These are phyloP conservation scores for Entoloma clypeatum DNA, from an alignment of 1,284 basidiomycete species.

Conservation along the genomic window DNA sequence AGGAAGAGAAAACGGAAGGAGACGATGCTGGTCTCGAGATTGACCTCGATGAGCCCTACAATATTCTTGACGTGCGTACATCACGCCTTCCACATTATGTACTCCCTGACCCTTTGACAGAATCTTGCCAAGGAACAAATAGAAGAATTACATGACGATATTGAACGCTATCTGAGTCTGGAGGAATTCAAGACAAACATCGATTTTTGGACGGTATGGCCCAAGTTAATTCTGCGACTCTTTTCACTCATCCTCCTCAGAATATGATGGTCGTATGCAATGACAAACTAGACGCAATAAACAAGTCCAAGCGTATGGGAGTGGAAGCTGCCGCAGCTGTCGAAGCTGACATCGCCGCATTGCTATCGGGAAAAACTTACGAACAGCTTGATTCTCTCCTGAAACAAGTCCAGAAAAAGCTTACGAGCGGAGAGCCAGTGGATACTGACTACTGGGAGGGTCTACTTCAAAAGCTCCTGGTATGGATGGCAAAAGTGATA, in stretches of 20 bases:
- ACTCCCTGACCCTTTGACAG: slow-evolving; percentile 39
- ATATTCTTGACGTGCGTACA: slow-evolving; percentile 83
- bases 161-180: slow-evolving; percentile 86
- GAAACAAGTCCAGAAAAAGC: slow-evolving; percentile 82
- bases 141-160: slow-evolving; percentile 92
- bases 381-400: slow-evolving; percentile 84
- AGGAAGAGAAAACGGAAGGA: slow-evolving; percentile 66
- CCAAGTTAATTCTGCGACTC: slow-evolving; percentile 1
- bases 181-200: slow-evolving; percentile 85
- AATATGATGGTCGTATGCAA: slow-evolving; percentile 98
- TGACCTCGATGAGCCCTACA: slow-evolving; percentile 97
- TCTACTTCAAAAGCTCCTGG: slow-evolving; percentile 87
- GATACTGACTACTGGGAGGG: slow-evolving; percentile 99
- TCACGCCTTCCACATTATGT: not conserved
- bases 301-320: slow-evolving; percentile 54
- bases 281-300: slow-evolving; percentile 82
- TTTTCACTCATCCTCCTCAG: slow-evolving; percentile 36
- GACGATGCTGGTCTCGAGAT: slow-evolving; percentile 93
- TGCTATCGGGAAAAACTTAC: slow-evolving; percentile 78
- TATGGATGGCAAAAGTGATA: slow-evolving; percentile 97
- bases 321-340: slow-evolving; percentile 71
- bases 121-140: slow-evolving; percentile 86
- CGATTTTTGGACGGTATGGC: slow-evolving; percentile 92
- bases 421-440: slow-evolving; percentile 88
- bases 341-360: slow-evolving; percentile 70